These are phyloP conservation scores for Cubamyces lactineus DNA, from an alignment of 768 basidiomycete species.

Conservation along the genomic window DNA sequence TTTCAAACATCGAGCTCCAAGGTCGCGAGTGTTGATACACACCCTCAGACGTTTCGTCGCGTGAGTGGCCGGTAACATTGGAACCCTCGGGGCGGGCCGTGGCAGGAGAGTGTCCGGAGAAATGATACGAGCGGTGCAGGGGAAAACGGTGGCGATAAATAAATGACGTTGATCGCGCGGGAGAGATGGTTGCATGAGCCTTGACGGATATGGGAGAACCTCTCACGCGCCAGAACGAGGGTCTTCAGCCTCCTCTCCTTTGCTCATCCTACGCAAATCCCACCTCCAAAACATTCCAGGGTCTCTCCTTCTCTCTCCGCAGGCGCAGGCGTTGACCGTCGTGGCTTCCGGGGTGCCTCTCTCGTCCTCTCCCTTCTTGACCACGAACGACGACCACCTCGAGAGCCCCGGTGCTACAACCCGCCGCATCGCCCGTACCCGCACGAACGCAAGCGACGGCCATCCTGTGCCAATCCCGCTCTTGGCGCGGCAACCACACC, in stretches of 20 bases:
- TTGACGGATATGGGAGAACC: conserved; percentile 5
- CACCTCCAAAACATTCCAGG: conserved; percentile 11
- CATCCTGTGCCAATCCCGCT: not conserved
- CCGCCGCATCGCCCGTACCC: too few species aligned
- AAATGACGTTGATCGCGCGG: too few species aligned
- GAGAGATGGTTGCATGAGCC: not conserved
- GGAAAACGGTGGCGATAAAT: not conserved
- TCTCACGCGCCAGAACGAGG: not conserved
- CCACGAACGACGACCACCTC: not conserved
- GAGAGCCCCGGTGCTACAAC: too few species aligned
- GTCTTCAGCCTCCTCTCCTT: not conserved
- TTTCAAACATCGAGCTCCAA: too few species aligned
- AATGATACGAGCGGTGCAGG: conserved; percentile 11
- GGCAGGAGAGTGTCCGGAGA: not conserved
- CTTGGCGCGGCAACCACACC: not conserved
- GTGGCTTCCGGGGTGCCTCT: too few species aligned
- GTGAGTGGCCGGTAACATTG: too few species aligned
- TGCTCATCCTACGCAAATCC: not conserved
- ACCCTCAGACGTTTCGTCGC: too few species aligned
- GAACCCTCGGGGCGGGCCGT: conserved; percentile 2
- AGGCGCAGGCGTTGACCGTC: too few species aligned
- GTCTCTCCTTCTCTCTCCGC: not conserved
- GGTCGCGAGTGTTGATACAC: too few species aligned
- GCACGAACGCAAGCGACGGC: not conserved
- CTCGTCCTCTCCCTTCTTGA: conserved; percentile 1